Evolutionary conservation across 176 grass and related monocot genomes (phyloP), one percentile per base, ranked within the genome.

Genomic region (Eleusine coracana): DNA sequence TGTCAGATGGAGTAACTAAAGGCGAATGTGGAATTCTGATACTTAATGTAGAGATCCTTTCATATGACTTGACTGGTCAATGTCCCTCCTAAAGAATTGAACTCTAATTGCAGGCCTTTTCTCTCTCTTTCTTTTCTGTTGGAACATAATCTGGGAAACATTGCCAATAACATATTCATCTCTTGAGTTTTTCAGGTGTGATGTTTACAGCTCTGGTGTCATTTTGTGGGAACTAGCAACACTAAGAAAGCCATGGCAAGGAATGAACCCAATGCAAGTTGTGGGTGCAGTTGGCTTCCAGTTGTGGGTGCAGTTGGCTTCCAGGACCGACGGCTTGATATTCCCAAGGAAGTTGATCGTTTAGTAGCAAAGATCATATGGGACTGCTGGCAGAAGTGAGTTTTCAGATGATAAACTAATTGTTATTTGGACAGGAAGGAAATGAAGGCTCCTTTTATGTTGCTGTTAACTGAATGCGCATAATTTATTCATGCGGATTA

Each of bases 221-320:
- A 97, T 97, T 76, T 79, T 97, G 61, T 97, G 95, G 95, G 95
- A 97, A 45, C 90, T 97, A 72, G 92, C 92, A 7, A 94, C 95
- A 13, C 46, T 94, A 66, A 71, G 88, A 86, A 97, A 85, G 54
- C 95, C 95, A 46, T 97, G 94, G 94, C 58, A 71, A 25, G 94
- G 94, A 76, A 94, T 94, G 94, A 97, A 97, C 60, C 92, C 90
- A 38, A 97, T 97, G 92, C 94, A 97, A 77, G 94, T 97, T 67
- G 94, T 97, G 69, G 94, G 94, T 61, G 94, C 94, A 83, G 94
- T 97, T 90, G 94, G 94, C 34, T 97, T 94, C 74, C 94, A 97
- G 86, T 97, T 67, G 94, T 97, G 69, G 94, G 94, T 61, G 94
- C 94, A 83, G 94, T 97, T 90, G 94, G 94, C 34, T 97, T 94